phyloP scores from a whole-genome alignment of 2,329 filamentous ascomycete genomes.

The Monilinia aucupariae region DNA sequence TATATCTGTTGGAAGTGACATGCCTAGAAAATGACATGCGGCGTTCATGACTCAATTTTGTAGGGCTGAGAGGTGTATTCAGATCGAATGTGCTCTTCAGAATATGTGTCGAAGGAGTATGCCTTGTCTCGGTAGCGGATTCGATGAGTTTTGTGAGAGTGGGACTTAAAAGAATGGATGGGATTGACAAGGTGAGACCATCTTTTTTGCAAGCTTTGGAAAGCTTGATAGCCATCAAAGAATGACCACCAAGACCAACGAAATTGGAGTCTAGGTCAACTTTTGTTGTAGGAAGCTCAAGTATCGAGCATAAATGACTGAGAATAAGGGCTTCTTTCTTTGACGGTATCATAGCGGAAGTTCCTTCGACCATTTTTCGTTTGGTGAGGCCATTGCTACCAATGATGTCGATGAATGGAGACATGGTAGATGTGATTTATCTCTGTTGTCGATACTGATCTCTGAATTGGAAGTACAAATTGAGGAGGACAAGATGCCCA shows the following conservation, averaged over 20 bases:
- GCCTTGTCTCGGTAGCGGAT: not conserved
- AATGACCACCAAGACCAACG: slow-evolving; percentile 45
- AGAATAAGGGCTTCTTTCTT: slow-evolving; percentile 12
- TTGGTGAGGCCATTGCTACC: not conserved
- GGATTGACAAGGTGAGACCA: slow-evolving; percentile 29
- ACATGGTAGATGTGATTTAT: slow-evolving; percentile 1
- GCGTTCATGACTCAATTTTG: not conserved
- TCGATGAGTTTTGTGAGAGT: slow-evolving; percentile 2
- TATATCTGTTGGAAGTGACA: not conserved
- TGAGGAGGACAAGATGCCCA: slow-evolving; percentile 6
- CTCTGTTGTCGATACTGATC: slow-evolving; percentile 2
- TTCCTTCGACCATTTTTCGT: slow-evolving; percentile 1
- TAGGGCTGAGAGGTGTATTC: slow-evolving; percentile 3
- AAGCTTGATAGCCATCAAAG: slow-evolving; percentile 42
- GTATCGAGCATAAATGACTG: slow-evolving; percentile 4
- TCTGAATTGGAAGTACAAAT: not conserved
- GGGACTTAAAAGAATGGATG: slow-evolving; percentile 11
- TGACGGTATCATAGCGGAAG: not conserved
- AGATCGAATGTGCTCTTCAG: slow-evolving; percentile 1
- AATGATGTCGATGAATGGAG: slow-evolving; percentile 12
- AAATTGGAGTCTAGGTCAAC: slow-evolving; percentile 31
- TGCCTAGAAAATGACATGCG: slow-evolving; percentile 6
- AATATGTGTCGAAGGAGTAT: not conserved
- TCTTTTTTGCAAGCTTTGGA: slow-evolving; percentile 37
- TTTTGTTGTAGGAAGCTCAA: not conserved